Evolutionary conservation across 768 basidiomycete species (phyloP).

Genomic region (Termitomyces sp.): DNA sequence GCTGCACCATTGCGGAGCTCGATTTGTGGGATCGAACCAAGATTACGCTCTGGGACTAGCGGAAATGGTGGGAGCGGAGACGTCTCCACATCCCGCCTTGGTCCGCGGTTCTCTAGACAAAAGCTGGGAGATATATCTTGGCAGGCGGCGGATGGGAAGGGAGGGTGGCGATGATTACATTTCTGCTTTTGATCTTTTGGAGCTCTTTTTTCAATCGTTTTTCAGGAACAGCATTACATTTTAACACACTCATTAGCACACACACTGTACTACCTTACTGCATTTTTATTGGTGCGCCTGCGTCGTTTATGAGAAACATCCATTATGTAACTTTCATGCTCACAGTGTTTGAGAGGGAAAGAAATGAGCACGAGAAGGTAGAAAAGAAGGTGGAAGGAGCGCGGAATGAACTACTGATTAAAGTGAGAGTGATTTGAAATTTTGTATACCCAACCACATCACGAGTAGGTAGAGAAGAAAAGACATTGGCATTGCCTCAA

Average conservation of each 20-base stretch:
- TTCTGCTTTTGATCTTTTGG: slow-evolving; percentile 2
- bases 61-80: slow-evolving; percentile 1
- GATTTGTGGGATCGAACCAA: slow-evolving; percentile 13
- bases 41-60: slow-evolving; percentile 4
- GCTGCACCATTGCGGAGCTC: slow-evolving; percentile 21
- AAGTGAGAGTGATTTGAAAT: too few species aligned
- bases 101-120: slow-evolving; percentile 39
- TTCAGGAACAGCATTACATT: slow-evolving; percentile 13
- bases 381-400: too few species aligned
- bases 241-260: slow-evolving; percentile 18
- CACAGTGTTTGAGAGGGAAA: too few species aligned
- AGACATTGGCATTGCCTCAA: too few species aligned
- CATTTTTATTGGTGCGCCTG: neutral
- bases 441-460: too few species aligned
- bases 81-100: slow-evolving; percentile 19
- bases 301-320: neutral
- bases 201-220: slow-evolving; percentile 11
- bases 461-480: too few species aligned
- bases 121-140: slow-evolving; percentile 60
- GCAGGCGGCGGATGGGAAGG: slow-evolving; percentile 26
- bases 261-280: slow-evolving; percentile 5
- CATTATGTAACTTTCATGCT: neutral
- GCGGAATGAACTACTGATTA: too few species aligned
- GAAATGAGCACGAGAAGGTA: too few species aligned
- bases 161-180: slow-evolving; percentile 7